Conservation (phyloP, 768 basidiomycete species). For the Royoungia palumana region DNA sequence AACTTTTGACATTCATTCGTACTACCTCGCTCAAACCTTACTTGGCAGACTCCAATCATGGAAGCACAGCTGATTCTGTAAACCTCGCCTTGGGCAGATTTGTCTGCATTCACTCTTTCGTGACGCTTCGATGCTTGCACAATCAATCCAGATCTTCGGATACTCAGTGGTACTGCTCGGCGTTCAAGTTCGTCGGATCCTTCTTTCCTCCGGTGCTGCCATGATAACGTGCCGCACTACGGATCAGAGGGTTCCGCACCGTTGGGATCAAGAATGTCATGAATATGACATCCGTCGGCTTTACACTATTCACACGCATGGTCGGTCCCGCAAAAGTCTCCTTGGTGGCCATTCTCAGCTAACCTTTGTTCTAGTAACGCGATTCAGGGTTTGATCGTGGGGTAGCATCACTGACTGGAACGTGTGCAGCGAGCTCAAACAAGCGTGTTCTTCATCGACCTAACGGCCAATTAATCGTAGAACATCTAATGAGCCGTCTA, state of each 20-base stretch:
- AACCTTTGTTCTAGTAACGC: too few species aligned
- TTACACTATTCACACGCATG: neutral
- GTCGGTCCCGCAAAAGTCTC: neutral
- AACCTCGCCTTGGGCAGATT: neutral
- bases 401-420: neutral
- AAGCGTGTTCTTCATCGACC: neutral
- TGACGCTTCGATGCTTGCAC: neutral
- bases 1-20: too few species aligned
- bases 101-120: neutral
- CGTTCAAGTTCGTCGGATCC: neutral
- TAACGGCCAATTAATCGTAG: neutral
- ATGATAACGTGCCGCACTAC: neutral
- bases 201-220: neutral
- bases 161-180: neutral
- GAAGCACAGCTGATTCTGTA: too few species aligned
- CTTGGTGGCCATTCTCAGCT: too few species aligned
- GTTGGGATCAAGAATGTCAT: neutral
- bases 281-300: neutral
- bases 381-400: neutral
- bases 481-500: slow-evolving; percentile 4
- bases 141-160: neutral
- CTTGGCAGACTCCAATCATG: too few species aligned
- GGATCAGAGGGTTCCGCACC: neutral
- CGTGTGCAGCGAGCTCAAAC: neutral
- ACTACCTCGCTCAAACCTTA: too few species aligned